Evolutionary conservation across 2,329 filamentous ascomycete species (phyloP).

Genomic region (Penicillium aurantiogriseum): DNA sequence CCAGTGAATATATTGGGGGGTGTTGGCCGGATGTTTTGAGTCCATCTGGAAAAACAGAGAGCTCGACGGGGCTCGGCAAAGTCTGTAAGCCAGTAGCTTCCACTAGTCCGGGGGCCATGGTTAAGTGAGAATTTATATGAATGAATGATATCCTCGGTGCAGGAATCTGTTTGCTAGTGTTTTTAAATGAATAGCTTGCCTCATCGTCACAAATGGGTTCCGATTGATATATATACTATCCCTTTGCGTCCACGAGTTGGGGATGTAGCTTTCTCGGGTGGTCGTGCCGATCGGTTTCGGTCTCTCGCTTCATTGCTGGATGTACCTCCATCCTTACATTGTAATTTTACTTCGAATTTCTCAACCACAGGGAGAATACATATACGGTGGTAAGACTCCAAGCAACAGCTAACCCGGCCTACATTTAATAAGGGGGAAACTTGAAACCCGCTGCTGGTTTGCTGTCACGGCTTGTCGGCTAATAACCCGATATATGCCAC

Average conservation of each 20-base stretch:
- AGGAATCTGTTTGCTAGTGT: too few species aligned
- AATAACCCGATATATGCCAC: not conserved
- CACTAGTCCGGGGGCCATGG: conserved; percentile 11
- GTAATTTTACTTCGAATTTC: too few species aligned
- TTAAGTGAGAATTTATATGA: not conserved
- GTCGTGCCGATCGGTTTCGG: conserved; percentile 14
- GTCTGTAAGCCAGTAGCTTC: not conserved
- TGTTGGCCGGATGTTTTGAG: conserved; percentile 69
- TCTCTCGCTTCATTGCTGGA: too few species aligned
- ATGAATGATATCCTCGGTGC: not conserved
- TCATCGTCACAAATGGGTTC: not conserved
- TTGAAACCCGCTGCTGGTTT: too few species aligned
- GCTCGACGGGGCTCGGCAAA: not conserved
- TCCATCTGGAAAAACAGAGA: conserved; percentile 58
- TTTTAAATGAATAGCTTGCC: not conserved
- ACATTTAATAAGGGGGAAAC: too few species aligned
- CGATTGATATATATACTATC: conserved; percentile 5
- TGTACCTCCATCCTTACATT: too few species aligned
- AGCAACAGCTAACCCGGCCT: too few species aligned
- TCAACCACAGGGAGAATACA: too few species aligned
- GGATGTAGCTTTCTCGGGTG: conserved; percentile 1
- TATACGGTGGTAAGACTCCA: too few species aligned
- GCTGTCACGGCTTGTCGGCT: not conserved
- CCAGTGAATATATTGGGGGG: conserved; percentile 60
- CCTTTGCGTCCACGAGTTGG: not conserved